A percentile compares a stretch with the other conserved stretches of the same genome.
Evolutionary conservation across 768 basidiomycete genomes (phyloP).

Genomic region (Paxillus rubicundulus): DNA sequence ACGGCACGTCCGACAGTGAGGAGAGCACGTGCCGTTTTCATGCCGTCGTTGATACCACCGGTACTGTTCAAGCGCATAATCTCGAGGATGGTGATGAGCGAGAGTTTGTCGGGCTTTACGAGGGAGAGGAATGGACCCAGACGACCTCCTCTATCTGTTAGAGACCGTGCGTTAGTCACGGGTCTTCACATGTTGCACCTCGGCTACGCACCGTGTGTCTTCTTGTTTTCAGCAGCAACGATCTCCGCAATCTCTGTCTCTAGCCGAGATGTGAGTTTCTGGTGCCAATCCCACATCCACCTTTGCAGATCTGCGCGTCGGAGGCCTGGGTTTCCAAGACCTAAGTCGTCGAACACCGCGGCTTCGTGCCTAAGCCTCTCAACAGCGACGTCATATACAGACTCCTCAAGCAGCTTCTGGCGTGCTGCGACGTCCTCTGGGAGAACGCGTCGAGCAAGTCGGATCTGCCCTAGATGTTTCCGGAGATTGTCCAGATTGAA

Average conservation of each 20-base stretch:
- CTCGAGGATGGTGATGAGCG: constrained; percentile 86
- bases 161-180: neutral
- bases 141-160: constrained; percentile 19
- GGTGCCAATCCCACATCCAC: constrained; percentile 90
- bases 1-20: constrained; percentile 78
- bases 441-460: constrained; percentile 60
- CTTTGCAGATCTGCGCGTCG: constrained; percentile 52
- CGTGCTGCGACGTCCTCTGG: constrained; percentile 67
- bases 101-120: constrained; percentile 74
- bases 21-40: constrained; percentile 86
- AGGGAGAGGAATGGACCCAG: constrained; percentile 74
- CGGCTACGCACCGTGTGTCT: constrained; percentile 17
- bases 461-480: constrained; percentile 61
- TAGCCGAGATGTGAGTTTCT: constrained; percentile 50
- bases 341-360: constrained; percentile 55
- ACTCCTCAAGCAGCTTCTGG: constrained; percentile 80
- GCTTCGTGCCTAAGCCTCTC: constrained; percentile 66
- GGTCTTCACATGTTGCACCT: neutral
- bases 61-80: constrained; percentile 77
- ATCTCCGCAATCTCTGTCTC: constrained; percentile 51
- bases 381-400: constrained; percentile 80
- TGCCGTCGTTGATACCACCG: constrained; percentile 77
- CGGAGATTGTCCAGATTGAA: constrained; percentile 77
- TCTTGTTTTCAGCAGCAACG: constrained; percentile 33
- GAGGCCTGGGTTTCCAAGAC: constrained; percentile 47